These are phyloP conservation scores for Cyclospora cayetanensis DNA, from an alignment of 169 alveolate genomes.

Conservation along the genomic window DNA sequence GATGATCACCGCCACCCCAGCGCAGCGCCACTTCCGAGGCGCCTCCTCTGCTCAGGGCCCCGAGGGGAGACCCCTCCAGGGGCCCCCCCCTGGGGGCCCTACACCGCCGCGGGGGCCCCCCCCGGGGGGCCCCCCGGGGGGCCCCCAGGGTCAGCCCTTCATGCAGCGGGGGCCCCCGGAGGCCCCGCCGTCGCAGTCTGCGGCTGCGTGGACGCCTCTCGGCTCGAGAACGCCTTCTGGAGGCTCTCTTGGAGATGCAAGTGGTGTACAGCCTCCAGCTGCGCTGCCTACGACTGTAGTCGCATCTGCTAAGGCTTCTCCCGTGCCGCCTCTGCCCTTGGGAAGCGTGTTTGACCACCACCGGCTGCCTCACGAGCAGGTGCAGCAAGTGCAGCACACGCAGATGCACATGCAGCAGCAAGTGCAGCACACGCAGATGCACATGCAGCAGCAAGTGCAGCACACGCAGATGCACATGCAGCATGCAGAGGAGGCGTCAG, in stretches of 20 bases:
- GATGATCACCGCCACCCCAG: not conserved
- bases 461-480: not conserved
- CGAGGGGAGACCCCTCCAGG: no score
- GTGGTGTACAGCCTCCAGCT: no score
- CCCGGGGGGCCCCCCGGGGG: not conserved
- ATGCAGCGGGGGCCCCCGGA: not conserved
- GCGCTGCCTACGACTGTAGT: not conserved
- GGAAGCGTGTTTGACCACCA: not conserved
- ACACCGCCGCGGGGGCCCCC: conserved; percentile 25
- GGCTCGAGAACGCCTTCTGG: not conserved
- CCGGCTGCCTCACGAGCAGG: not conserved
- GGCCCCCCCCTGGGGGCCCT: conserved; percentile 3
- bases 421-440: not conserved
- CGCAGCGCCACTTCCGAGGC: not conserved
- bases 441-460: not conserved
- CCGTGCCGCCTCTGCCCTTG: not conserved
- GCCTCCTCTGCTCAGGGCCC: not conserved
- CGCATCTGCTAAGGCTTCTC: not conserved
- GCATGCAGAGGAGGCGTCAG: no score
- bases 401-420: not conserved
- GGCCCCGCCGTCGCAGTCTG: not conserved
- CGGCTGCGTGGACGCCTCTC: not conserved
- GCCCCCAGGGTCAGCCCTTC: not conserved
- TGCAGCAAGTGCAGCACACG: not conserved
- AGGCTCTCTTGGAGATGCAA: not conserved